phyloP scores from a whole-genome alignment of 2,329 filamentous ascomycete genomes.

The Zelopaecilomyces penicillatus region DNA sequence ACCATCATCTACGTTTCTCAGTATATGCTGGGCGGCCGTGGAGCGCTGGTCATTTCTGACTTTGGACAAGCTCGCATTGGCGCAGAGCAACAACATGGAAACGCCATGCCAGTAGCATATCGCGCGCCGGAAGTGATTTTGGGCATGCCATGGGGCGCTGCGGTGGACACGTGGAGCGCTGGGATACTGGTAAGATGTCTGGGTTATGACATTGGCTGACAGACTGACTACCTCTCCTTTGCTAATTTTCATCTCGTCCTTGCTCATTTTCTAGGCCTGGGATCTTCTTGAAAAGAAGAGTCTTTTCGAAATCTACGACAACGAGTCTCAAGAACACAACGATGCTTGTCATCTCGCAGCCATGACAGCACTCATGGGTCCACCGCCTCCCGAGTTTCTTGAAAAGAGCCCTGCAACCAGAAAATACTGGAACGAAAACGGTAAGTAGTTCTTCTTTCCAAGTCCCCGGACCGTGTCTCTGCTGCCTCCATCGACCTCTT shows the following conservation, averaged over 20 bases:
- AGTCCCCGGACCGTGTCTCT: too few species aligned
- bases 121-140: constrained; percentile 30
- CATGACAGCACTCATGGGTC: constrained; percentile 20
- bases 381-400: constrained; percentile 18
- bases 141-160: constrained; percentile 23
- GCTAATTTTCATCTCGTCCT: neutral
- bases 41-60: constrained; percentile 24
- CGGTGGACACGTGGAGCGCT: constrained; percentile 28
- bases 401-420: constrained; percentile 11
- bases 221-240: too few species aligned
- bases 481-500: neutral
- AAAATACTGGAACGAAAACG: constrained; percentile 20
- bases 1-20: constrained; percentile 23
- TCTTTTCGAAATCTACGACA: constrained; percentile 18
- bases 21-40: constrained; percentile 22
- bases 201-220: constrained; percentile 8
- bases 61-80: constrained; percentile 29
- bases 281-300: constrained; percentile 14
- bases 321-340: constrained; percentile 14
- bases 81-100: constrained; percentile 9
- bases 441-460: constrained; percentile 6
- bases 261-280: constrained; percentile 15
- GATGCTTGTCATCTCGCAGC: constrained; percentile 20
- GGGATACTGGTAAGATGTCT: constrained; percentile 22
- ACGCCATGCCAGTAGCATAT: constrained; percentile 22